Percentiles rank a stretch among this genome's conserved stretches.
Conservation (phyloP, 2,329 filamentous ascomycete species). For the Aureobasidium melanogenum region DNA sequence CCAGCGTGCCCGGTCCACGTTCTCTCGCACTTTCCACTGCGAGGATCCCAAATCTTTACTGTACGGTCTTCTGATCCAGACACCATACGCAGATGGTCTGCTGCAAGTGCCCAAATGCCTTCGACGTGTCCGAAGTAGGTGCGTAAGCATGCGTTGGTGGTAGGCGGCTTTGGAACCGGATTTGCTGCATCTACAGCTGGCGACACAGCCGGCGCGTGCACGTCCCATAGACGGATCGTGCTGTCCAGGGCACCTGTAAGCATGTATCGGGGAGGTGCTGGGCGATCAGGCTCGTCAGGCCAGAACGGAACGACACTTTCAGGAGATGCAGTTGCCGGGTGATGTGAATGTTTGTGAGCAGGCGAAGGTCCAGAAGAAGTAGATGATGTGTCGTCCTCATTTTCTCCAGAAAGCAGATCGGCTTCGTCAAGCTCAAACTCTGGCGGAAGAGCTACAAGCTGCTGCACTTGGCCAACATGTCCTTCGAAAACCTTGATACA, state of each 20-base stretch:
- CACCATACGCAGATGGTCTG: constrained; percentile 79
- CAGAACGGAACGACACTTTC: constrained; percentile 41
- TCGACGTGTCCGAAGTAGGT: constrained; percentile 97
- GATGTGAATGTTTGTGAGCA: constrained; percentile 10
- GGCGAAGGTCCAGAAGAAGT: constrained; percentile 14
- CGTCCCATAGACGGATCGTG: constrained; percentile 89
- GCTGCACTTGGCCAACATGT: constrained; percentile 92
- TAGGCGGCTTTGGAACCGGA: constrained; percentile 24
- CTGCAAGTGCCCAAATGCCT: constrained; percentile 87
- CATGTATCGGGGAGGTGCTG: constrained; percentile 80
- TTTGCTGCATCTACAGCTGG: constrained; percentile 4
- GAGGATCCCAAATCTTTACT: constrained; percentile 92
- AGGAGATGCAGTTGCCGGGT: constrained; percentile 1
- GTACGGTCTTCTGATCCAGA: constrained; percentile 87
- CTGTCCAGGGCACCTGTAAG: constrained; percentile 85
- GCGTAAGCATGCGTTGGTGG: constrained; percentile 68
- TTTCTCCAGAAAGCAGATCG: constrained; percentile 48
- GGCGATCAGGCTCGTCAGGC: constrained; percentile 51
- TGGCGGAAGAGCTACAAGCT: constrained; percentile 71
- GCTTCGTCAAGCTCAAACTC: constrained; percentile 85
- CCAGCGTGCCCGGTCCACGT: constrained; percentile 87
- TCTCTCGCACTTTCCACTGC: constrained; percentile 82
- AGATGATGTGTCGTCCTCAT: constrained; percentile 32
- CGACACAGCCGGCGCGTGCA: constrained; percentile 28
- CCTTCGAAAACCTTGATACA: constrained; percentile 74